These are phyloP conservation scores for Pythium monospermum DNA, from an alignment of 352 stramenopile genomes.

Conservation along the genomic window DNA sequence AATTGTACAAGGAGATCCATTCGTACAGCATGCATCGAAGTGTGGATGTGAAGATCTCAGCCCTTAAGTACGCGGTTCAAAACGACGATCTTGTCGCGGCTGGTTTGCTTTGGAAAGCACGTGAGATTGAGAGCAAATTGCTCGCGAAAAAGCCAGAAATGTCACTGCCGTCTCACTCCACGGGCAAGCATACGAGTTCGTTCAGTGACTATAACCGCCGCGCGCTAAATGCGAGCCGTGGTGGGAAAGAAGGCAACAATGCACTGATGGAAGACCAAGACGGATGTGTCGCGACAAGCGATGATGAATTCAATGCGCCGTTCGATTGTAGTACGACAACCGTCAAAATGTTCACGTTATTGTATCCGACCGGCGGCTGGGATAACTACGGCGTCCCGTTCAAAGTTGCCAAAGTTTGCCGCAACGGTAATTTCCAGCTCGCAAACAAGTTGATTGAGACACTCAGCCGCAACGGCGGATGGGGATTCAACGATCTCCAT, in stretches of 20 bases:
- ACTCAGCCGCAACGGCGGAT: constrained; percentile 42
- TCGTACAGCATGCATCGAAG: constrained; percentile 44
- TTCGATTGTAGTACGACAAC: constrained; percentile 42
- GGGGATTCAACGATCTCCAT: constrained; percentile 64
- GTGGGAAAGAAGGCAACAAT: constrained; percentile 75
- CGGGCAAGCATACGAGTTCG: constrained; percentile 65
- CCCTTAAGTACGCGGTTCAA: constrained; percentile 65
- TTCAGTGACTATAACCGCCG: constrained; percentile 82
- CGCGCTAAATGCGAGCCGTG: constrained; percentile 76
- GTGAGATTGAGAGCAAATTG: constrained; percentile 33
- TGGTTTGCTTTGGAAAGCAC: constrained; percentile 39
- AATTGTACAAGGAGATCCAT: constrained; percentile 39
- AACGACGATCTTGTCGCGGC: constrained; percentile 45
- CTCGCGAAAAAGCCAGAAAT: constrained; percentile 43
- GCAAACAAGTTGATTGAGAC: constrained; percentile 51
- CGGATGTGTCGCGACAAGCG: not conserved
- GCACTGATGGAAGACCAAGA: constrained; percentile 47
- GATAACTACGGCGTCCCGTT: constrained; percentile 26
- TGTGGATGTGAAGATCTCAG: constrained; percentile 35
- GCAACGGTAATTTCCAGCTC: constrained; percentile 40
- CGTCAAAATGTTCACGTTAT: constrained; percentile 56
- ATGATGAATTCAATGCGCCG: constrained; percentile 29
- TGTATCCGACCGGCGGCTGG: constrained; percentile 65
- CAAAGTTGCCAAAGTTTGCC: constrained; percentile 32
- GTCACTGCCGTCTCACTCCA: constrained; percentile 66